A percentile compares a stretch with the other conserved stretches of the same genome.
Conservation (phyloP, 805 yeast genomes). For the Henningerozyma blattae region DNA sequence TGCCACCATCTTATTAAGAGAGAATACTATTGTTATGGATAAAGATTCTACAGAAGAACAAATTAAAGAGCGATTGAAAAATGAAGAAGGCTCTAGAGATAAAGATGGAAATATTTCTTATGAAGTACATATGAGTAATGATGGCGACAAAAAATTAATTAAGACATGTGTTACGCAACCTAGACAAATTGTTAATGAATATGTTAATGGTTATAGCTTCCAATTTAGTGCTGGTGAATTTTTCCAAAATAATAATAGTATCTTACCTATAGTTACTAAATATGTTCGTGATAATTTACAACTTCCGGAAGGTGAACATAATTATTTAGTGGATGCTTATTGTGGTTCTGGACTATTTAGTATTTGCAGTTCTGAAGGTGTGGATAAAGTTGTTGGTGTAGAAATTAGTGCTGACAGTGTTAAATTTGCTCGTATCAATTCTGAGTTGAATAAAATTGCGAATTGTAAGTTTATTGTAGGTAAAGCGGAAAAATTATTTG, state of each 20-base stretch:
- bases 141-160: constrained; percentile 26
- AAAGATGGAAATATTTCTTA: constrained; percentile 27
- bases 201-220: constrained; percentile 62
- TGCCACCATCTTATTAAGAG: constrained; percentile 78
- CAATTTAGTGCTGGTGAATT: constrained; percentile 91
- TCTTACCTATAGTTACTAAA: constrained; percentile 68
- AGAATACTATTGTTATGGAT: constrained; percentile 41
- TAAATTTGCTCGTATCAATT: constrained; percentile 74
- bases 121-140: constrained; percentile 21
- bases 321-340: constrained; percentile 82
- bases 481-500: constrained; percentile 84
- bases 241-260: constrained; percentile 91
- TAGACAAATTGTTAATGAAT: constrained; percentile 70
- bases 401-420: constrained; percentile 90
- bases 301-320: constrained; percentile 30
- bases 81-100: constrained; percentile 35
- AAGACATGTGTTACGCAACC: constrained; percentile 72
- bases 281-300: constrained; percentile 67
- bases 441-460: constrained; percentile 55
- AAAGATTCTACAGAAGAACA: constrained; percentile 16
- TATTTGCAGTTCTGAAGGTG: constrained; percentile 70
- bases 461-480: constrained; percentile 84
- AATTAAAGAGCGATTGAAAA: constrained; percentile 21
- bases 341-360: constrained; percentile 95
- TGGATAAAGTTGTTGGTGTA: constrained; percentile 82